phyloP scores from a whole-genome alignment of 164 flowering plant genomes.

The Macadamia integrifolia region DNA sequence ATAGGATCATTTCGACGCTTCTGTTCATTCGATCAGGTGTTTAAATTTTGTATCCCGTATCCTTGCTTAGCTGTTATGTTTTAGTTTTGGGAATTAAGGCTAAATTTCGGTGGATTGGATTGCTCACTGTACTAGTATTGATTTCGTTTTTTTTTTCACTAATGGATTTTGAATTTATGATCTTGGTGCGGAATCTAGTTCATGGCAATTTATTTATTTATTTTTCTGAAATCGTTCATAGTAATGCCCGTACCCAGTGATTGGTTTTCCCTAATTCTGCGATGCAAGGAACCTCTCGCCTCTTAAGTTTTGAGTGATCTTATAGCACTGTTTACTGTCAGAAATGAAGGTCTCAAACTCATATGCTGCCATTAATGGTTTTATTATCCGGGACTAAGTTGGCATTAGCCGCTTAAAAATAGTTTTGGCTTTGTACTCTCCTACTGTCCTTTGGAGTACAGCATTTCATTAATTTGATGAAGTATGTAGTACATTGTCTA shows the following conservation, averaged over 20 bases:
- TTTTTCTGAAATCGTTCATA: background rate
- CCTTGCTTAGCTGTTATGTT: background rate
- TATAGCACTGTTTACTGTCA: background rate
- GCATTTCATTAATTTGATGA: background rate
- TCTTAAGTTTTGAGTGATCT: background rate
- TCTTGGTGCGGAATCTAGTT: background rate
- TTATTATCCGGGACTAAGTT: background rate
- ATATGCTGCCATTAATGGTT: background rate
- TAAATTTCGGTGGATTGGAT: background rate
- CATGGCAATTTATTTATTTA: background rate
- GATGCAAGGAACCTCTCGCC: background rate
- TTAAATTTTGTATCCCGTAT: background rate
- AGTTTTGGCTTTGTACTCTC: background rate
- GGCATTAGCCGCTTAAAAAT: too few relatives aligned
- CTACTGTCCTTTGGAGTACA: background rate
- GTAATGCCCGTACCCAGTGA: background rate
- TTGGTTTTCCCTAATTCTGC: background rate
- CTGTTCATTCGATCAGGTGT: background rate
- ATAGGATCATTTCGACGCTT: background rate
- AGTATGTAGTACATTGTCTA: background rate
- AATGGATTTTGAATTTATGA: background rate
- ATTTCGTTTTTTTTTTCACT: background rate
- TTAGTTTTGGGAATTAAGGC: background rate
- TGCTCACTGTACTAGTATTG: background rate
- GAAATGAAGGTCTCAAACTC: background rate